Percentiles rank a stretch among this genome's conserved stretches.
Conservation (phyloP, 140 eudicot species). For the Ambrosia hybrid region DNA sequence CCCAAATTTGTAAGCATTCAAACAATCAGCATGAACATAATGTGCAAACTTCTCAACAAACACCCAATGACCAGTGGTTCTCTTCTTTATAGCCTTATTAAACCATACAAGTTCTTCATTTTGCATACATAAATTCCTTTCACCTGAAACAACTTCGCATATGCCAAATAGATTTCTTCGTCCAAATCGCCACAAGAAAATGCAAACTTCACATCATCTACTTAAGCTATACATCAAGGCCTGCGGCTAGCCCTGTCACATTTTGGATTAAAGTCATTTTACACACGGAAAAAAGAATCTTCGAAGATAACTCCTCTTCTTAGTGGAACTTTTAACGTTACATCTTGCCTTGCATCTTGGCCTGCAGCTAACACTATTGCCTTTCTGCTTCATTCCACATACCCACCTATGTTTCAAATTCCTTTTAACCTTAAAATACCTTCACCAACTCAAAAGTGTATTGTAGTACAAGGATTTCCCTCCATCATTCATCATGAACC, state of each 20-base stretch:
- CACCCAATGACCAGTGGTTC: too few relatives aligned
- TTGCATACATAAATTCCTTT: neutral
- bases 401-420: neutral
- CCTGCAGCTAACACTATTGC: neutral
- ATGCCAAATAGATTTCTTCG: neutral
- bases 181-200: neutral
- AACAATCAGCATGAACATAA: too few relatives aligned
- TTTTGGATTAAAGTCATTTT: neutral
- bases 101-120: too few relatives aligned
- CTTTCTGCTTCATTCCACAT: neutral
- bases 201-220: neutral
- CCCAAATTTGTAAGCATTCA: too few relatives aligned
- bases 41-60: too few relatives aligned
- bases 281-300: neutral
- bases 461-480: neutral
- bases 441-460: slow-evolving; percentile 8
- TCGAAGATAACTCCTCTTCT: neutral
- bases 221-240: neutral
- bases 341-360: neutral
- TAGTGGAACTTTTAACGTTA: neutral
- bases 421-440: neutral
- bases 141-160: neutral
- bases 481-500: neutral
- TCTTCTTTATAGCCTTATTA: too few relatives aligned
- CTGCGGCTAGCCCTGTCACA: slow-evolving; percentile 4